These are phyloP conservation scores for Solanum hybrid DNA, from an alignment of 305 asterid genomes.

Conservation along the genomic window DNA sequence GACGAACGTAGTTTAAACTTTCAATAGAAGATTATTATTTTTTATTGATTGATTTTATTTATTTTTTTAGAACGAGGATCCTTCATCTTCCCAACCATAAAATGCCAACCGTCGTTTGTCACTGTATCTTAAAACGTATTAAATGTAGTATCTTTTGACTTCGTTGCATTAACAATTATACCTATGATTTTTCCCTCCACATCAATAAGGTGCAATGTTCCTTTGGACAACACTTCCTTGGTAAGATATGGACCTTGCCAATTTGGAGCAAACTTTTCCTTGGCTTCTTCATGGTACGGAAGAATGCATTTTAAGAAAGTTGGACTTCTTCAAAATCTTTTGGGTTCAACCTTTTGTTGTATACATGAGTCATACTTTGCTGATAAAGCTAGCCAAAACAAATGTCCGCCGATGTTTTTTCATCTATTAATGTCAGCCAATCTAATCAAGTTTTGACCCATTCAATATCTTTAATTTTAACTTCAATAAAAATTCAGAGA, in stretches of 20 bases:
- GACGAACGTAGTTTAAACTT: background rate
- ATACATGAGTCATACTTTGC: background rate
- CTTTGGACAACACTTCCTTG: background rate
- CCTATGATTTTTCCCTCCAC: background rate
- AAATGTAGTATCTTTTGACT: background rate
- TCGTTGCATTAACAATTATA: background rate
- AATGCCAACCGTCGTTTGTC: background rate
- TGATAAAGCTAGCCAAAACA: background rate
- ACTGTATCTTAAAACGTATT: background rate
- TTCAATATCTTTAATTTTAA: background rate
- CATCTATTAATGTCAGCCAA: background rate
- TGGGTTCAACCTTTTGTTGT: background rate
- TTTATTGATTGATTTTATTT: background rate
- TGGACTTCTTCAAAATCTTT: background rate
- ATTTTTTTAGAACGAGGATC: background rate
- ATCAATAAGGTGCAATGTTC: background rate
- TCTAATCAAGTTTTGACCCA: background rate
- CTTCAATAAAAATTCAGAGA: background rate
- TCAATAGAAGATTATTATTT: background rate
- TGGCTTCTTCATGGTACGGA: background rate
- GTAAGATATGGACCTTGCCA: background rate
- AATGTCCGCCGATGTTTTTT: background rate
- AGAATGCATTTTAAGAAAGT: background rate
- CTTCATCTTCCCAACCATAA: background rate
- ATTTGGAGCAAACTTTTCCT: background rate